phyloP scores from a whole-genome alignment of 805 yeast species.

The Jamesozyma rosinii region DNA sequence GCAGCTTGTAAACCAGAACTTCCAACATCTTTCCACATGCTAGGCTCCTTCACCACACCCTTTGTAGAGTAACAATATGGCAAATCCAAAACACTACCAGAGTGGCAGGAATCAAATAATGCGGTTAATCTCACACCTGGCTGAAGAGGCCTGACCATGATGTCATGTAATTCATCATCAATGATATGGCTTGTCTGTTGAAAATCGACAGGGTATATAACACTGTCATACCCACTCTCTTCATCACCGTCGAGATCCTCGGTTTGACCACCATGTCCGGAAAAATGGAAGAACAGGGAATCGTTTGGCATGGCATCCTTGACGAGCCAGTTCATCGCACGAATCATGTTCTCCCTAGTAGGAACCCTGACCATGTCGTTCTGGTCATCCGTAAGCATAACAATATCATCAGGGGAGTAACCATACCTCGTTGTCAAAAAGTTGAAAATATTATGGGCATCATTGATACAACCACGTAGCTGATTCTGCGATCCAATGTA shows the following conservation, averaged over 20 bases:
- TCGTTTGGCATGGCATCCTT: slow-evolving; percentile 66
- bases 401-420: slow-evolving; percentile 46
- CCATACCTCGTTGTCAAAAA: slow-evolving; percentile 39
- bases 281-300: slow-evolving; percentile 70
- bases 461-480: slow-evolving; percentile 75
- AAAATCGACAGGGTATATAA: slow-evolving; percentile 66
- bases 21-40: slow-evolving; percentile 66
- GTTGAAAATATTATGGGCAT: slow-evolving; percentile 45
- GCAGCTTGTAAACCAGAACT: slow-evolving; percentile 53
- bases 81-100: slow-evolving; percentile 73
- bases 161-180: slow-evolving; percentile 67
- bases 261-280: slow-evolving; percentile 80
- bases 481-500: slow-evolving; percentile 56
- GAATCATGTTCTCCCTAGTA: slow-evolving; percentile 56
- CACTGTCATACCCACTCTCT: slow-evolving; percentile 63
- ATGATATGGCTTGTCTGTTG: slow-evolving; percentile 55
- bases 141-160: slow-evolving; percentile 59
- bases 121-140: slow-evolving; percentile 73
- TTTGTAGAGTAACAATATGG: slow-evolving; percentile 76
- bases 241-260: slow-evolving; percentile 66
- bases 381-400: slow-evolving; percentile 51
- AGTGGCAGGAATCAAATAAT: slow-evolving; percentile 76
- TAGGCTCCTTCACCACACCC: slow-evolving; percentile 76
- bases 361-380: slow-evolving; percentile 44
- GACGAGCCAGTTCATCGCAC: slow-evolving; percentile 79